phyloP scores from a whole-genome alignment of 441 rosid species.

The Viola pubescens region DNA sequence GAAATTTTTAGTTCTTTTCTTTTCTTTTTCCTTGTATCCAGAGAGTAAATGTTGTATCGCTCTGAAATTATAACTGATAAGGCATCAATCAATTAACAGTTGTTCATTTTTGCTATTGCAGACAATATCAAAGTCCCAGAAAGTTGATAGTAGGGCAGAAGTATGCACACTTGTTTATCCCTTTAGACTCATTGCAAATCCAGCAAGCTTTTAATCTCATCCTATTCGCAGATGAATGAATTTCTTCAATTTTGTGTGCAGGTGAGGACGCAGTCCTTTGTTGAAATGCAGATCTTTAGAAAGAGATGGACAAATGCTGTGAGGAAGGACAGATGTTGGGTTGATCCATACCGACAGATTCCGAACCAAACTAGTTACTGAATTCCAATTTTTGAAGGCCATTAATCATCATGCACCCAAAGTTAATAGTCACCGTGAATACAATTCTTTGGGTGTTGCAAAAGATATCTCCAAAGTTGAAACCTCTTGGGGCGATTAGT shows the following conservation, averaged over 20 bases:
- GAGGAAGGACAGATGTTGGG: constrained; percentile 64
- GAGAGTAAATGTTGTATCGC: neutral
- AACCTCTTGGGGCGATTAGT: too few species aligned
- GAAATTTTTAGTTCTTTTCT: neutral
- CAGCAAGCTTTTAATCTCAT: neutral
- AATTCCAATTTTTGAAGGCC: too few species aligned
- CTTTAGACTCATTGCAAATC: neutral
- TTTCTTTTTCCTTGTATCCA: neutral
- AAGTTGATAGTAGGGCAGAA: constrained; percentile 49
- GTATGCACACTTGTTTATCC: constrained; percentile 22
- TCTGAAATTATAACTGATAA: neutral
- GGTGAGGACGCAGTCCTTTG: constrained; percentile 66
- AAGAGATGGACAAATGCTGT: constrained; percentile 65
- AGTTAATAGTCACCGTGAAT: too few species aligned
- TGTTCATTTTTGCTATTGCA: constrained; percentile 22
- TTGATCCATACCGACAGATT: constrained; percentile 48
- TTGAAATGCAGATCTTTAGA: constrained; percentile 59
- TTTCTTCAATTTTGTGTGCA: constrained; percentile 17
- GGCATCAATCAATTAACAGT: neutral
- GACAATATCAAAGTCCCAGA: constrained; percentile 27
- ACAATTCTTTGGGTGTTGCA: too few species aligned
- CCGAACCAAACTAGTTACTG: too few species aligned
- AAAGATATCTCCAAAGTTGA: too few species aligned
- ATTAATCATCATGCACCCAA: too few species aligned
- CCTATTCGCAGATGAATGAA: neutral